Evolutionary conservation across 2,329 filamentous ascomycete species (phyloP).

Genomic region (Monosporascus cannonballus): DNA sequence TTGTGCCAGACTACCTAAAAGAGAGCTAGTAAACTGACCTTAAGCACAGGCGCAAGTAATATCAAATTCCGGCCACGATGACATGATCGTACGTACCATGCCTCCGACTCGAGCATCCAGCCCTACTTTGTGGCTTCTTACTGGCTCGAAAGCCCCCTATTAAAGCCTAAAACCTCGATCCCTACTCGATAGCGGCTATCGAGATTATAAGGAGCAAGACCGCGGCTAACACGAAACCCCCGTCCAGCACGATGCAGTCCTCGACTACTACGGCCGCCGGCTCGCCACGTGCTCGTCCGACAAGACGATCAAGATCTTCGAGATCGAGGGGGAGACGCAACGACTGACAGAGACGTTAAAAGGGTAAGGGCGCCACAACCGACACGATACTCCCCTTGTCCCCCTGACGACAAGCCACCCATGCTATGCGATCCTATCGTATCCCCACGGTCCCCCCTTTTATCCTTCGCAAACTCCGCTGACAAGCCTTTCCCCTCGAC

Average conservation of each 20-base stretch:
- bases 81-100: slow-evolving; percentile 79
- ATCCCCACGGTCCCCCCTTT: neutral
- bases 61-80: slow-evolving; percentile 86
- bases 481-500: neutral
- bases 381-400: neutral
- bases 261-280: slow-evolving; percentile 96
- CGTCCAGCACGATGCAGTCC: slow-evolving; percentile 83
- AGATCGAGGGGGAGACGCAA: slow-evolving; percentile 90
- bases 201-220: slow-evolving; percentile 5
- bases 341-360: slow-evolving; percentile 87
- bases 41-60: slow-evolving; percentile 58
- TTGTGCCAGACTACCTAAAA: neutral
- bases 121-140: too few species aligned
- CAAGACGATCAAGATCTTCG: slow-evolving; percentile 98
- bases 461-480: neutral
- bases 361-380: slow-evolving; percentile 52
- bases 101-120: neutral
- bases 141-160: too few species aligned
- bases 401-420: neutral
- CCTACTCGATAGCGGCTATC: neutral
- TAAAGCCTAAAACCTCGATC: too few species aligned
- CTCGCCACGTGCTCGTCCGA: slow-evolving; percentile 97
- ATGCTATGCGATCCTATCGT: neutral
- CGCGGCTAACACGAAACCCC: slow-evolving; percentile 12
- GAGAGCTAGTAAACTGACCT: slow-evolving; percentile 4